A percentile compares a stretch with the other conserved stretches of the same genome.
Conservation (phyloP, 2,329 filamentous ascomycete species). For the Fusarium phyllophilum region DNA sequence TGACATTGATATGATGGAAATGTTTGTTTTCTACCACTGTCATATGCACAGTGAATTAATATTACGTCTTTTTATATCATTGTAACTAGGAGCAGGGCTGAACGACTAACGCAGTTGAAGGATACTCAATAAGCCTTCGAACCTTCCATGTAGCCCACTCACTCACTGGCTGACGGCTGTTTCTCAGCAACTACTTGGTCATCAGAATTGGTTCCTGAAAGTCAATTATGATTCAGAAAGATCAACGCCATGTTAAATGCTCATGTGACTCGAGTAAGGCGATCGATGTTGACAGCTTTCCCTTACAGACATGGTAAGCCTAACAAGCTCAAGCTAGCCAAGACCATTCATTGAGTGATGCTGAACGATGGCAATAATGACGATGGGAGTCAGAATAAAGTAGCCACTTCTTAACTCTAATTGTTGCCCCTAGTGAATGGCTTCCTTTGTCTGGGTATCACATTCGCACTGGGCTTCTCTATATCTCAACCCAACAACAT, state of each 20-base stretch:
- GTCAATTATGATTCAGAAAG: background rate
- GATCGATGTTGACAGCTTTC: conserved; percentile 26
- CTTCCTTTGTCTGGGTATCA: background rate
- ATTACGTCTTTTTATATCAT: background rate
- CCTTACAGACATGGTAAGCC: conserved; percentile 3
- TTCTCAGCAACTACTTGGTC: background rate
- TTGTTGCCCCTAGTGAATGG: background rate
- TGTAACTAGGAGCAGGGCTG: background rate
- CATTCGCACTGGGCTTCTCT: background rate
- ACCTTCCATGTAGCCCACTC: background rate
- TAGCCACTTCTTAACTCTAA: background rate
- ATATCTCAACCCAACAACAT: background rate
- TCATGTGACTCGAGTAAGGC: conserved; percentile 14
- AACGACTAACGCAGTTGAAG: background rate
- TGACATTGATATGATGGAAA: background rate
- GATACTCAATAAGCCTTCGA: background rate
- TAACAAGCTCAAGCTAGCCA: conserved; percentile 1
- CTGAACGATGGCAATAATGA: background rate
- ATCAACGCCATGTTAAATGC: conserved; percentile 1
- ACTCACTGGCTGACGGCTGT: background rate
- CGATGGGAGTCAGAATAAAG: background rate
- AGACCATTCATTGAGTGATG: conserved; percentile 4
- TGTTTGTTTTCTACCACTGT: background rate
- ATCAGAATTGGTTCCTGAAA: background rate
- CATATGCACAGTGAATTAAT: background rate